Conservation (phyloP, 2,329 filamentous ascomycete species). For the Bipolaris cookei region DNA sequence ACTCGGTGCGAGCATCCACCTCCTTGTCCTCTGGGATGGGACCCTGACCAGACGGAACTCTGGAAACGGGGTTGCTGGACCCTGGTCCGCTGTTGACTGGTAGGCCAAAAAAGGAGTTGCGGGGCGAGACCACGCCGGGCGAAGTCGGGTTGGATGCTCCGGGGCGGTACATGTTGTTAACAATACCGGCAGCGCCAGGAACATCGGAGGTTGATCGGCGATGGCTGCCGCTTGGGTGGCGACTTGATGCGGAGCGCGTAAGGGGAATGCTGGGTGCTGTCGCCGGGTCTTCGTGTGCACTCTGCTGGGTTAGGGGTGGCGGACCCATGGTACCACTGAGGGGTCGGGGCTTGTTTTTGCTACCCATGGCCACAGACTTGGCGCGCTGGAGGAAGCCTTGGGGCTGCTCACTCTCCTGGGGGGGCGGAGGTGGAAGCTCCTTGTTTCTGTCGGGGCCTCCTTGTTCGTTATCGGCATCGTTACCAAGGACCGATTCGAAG, state of each 20-base stretch:
- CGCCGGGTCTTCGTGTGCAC: constrained; percentile 65
- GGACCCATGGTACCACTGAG: constrained; percentile 42
- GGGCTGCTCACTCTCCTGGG: constrained; percentile 58
- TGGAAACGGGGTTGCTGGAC: constrained; percentile 45
- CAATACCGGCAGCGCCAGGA: constrained; percentile 71
- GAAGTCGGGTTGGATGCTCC: constrained; percentile 57
- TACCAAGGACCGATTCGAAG: constrained; percentile 91
- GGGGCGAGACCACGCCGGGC: constrained; percentile 45
- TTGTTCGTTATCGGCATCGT: constrained; percentile 59
- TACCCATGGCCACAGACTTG: constrained; percentile 63
- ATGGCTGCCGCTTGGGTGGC: constrained; percentile 44
- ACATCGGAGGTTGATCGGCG: constrained; percentile 55
- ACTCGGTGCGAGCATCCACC: constrained; percentile 35
- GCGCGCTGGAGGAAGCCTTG: constrained; percentile 62
- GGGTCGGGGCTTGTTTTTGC: constrained; percentile 53
- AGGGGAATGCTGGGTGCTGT: constrained; percentile 80
- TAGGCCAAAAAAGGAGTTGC: constrained; percentile 51
- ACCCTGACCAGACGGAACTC: constrained; percentile 45
- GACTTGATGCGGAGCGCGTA: constrained; percentile 61
- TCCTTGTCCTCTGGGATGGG: constrained; percentile 44
- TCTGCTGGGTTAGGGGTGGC: constrained; percentile 26
- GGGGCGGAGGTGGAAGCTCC: constrained; percentile 79
- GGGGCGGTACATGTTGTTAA: constrained; percentile 88
- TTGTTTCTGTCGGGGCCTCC: constrained; percentile 69
- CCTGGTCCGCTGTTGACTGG: constrained; percentile 51